These are phyloP conservation scores for Fusarium sp. DNA, from an alignment of 2,329 filamentous ascomycete genomes.

Conservation along the genomic window DNA sequence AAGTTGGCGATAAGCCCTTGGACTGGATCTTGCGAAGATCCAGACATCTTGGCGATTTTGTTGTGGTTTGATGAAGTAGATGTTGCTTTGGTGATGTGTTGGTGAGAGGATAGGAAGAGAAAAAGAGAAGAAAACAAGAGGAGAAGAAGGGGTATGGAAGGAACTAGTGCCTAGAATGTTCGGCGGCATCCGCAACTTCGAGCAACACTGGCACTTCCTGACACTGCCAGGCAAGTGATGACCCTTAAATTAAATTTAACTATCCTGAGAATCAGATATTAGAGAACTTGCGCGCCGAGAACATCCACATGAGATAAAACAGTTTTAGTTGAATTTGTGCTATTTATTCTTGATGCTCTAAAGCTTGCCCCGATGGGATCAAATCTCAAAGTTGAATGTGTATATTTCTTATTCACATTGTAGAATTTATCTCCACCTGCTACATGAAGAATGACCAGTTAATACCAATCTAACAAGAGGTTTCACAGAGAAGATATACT, in stretches of 20 bases:
- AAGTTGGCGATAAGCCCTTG: not conserved
- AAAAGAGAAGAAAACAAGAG: not conserved
- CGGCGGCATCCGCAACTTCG: not conserved
- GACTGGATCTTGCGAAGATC: not conserved
- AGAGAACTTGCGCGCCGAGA: not conserved
- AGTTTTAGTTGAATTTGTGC: no score
- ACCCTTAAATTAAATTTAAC: not conserved
- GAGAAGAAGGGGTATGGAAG: not conserved
- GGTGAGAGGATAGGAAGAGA: not conserved
- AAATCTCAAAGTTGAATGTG: not conserved
- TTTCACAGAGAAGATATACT: not conserved
- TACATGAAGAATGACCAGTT: not conserved
- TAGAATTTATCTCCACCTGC: not conserved
- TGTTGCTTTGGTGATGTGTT: not conserved
- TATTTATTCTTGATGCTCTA: no score
- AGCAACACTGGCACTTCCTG: not conserved
- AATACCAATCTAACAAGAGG: not conserved
- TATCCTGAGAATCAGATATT: not conserved
- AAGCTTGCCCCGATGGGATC: not conserved
- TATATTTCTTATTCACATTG: not conserved
- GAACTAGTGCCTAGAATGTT: not conserved
- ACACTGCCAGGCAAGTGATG: not conserved
- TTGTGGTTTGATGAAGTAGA: not conserved
- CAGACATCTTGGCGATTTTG: not conserved
- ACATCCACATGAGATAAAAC: no score